Base-by-base conservation (phyloP, 371 early-diverging fungal genomes). In the Rhizopus microsporus region DNA sequence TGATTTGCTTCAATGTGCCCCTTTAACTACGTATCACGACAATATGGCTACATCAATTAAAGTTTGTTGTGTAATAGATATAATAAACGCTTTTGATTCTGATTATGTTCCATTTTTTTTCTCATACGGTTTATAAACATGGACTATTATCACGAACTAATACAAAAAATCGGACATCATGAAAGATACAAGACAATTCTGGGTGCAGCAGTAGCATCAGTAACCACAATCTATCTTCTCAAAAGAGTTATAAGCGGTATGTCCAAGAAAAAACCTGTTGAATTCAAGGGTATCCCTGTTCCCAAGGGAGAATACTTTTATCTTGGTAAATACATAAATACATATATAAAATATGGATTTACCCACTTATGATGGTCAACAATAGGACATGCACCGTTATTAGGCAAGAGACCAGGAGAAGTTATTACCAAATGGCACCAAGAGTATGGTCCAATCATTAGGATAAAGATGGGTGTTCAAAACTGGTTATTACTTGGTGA, bases 391-490 rank as follows among this genome's bases (percentile, higher is more conserved):
- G 43, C 43, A 4, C 47, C 47, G 9, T 8, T n/a, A 9, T 1
- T 65, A 16, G 65, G 60, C 10, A 32, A 51, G n/a, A 31, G 40
- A 3, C 56, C 56, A 15, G 60, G 50, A 10, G 40, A 48, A n/a
- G 56, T 23, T 10, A 56, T 59, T 16, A 35, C 60, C n/a, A 45
- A 66, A 34, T 66, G 66, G 66, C 66, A 66, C n/a, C 31, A 40
- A 34, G 31, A 57, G 30, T 35, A 46, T 13, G 70, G 67, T 3
- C 64, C 65, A 10, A 56, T 68, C 8, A 15, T 68, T 0, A 46
- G 35, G 10, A 30, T 68, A 5, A 34, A 50, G 12, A 59, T 63
- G 56, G 65, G 65, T 30, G 48, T 40, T 8, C 60, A 68, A 50
- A 51, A 54, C 4, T 68, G 65, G 64, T 10, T 68, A 10, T 53